These are phyloP conservation scores for Quillaja saponaria DNA, from an alignment of 306 rosid genomes.

Conservation along the genomic window DNA sequence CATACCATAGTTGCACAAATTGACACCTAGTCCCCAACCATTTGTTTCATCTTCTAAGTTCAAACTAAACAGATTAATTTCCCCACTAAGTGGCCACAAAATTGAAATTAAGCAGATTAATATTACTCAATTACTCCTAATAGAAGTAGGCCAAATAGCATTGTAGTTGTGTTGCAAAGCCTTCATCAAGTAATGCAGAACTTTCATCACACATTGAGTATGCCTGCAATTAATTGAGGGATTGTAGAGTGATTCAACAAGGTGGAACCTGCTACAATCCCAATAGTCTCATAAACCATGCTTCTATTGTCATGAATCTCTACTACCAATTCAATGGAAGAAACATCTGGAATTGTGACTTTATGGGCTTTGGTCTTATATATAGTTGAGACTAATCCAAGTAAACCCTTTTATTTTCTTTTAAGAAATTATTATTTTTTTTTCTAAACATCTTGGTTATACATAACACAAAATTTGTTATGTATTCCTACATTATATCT, in stretches of 20 bases:
- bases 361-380: slow-evolving; percentile 63
- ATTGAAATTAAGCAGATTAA: no score
- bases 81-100: background rate
- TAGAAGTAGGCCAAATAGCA: no score
- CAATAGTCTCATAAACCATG: slow-evolving; percentile 69
- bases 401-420: slow-evolving; percentile 37
- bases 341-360: slow-evolving; percentile 87
- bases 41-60: background rate
- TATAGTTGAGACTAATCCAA: slow-evolving; percentile 79
- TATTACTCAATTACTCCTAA: no score
- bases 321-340: slow-evolving; percentile 66
- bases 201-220: slow-evolving; percentile 24
- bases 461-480: no score
- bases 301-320: slow-evolving; percentile 82
- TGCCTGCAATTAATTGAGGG: slow-evolving; percentile 14
- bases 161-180: slow-evolving; percentile 34
- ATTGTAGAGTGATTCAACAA: slow-evolving; percentile 28
- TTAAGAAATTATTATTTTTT: no score
- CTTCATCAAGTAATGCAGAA: slow-evolving; percentile 20
- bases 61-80: no score
- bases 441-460: no score
- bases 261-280: slow-evolving; percentile 58
- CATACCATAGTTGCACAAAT: background rate
- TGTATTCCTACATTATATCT: no score
- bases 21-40: background rate